Evolutionary conservation across 2,329 filamentous ascomycete genomes (phyloP).

Genomic region (Penicillium brasilianum): DNA sequence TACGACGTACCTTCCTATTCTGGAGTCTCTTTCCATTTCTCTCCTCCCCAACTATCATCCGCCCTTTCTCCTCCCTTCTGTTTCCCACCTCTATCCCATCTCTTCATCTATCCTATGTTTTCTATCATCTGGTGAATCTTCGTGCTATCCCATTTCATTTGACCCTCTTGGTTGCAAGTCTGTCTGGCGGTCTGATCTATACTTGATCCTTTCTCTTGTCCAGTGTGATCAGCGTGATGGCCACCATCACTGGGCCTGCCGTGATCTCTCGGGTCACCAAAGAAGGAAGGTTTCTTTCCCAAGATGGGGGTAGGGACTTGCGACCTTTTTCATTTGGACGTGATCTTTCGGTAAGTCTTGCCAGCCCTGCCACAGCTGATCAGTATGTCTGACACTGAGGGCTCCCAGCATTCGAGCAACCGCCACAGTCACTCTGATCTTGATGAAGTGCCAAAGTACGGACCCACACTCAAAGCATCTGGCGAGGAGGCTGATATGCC

Average conservation of each 20-base stretch:
- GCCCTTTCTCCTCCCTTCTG: neutral
- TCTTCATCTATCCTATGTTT: constrained; percentile 29
- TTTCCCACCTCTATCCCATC: constrained; percentile 26
- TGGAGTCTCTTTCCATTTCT: neutral
- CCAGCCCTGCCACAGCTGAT: neutral
- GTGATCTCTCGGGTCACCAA: constrained; percentile 33
- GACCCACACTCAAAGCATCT: constrained; percentile 36
- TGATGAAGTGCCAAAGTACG: constrained; percentile 42
- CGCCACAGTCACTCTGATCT: constrained; percentile 38
- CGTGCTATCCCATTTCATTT: constrained; percentile 32
- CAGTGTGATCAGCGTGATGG: constrained; percentile 31
- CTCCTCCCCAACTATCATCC: neutral
- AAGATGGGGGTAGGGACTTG: constrained; percentile 26
- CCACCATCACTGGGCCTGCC: constrained; percentile 34
- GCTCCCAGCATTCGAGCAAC: constrained; percentile 32
- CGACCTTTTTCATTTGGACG: constrained; percentile 29
- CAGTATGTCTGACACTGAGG: constrained; percentile 20
- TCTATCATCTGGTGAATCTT: constrained; percentile 29
- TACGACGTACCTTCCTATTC: neutral
- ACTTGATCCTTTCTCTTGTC: constrained; percentile 5
- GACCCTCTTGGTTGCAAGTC: constrained; percentile 26
- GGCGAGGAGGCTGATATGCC: constrained; percentile 32
- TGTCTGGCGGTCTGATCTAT: neutral
- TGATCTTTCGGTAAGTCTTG: constrained; percentile 35
- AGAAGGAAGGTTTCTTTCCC: constrained; percentile 25